These are phyloP conservation scores for Bolboschoenus planiculmis DNA, from an alignment of 176 grass and related monocot species.

Conservation along the genomic window DNA sequence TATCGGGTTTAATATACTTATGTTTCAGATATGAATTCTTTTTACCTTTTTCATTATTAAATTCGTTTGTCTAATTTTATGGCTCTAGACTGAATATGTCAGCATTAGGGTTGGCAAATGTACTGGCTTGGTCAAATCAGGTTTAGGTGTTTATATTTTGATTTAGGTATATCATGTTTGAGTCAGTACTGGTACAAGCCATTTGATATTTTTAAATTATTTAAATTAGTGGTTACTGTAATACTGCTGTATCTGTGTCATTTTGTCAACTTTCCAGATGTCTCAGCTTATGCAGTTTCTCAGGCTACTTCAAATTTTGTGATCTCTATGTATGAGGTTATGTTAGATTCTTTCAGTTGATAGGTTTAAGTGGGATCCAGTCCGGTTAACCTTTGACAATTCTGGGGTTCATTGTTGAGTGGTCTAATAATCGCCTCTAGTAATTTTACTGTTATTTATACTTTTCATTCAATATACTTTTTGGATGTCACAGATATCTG, in stretches of 20 bases:
- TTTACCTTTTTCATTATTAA: background rate
- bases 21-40: slow-evolving; percentile 7
- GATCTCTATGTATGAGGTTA: background rate
- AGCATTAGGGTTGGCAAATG: background rate
- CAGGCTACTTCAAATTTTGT: background rate
- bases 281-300: background rate
- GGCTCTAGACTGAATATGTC: background rate
- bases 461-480: slow-evolving; percentile 24
- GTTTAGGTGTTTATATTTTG: background rate
- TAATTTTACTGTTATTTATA: slow-evolving; percentile 9
- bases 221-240: no score
- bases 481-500: slow-evolving; percentile 62
- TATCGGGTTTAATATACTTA: background rate
- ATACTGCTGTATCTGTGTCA: background rate
- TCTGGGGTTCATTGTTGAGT: background rate
- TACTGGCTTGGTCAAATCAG: background rate
- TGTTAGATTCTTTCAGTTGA: background rate
- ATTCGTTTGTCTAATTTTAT: background rate
- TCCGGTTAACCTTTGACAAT: background rate
- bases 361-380: background rate
- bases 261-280: background rate
- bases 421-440: background rate
- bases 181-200: background rate
- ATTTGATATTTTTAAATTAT: background rate
- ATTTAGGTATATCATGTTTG: background rate